Percentiles rank a stretch among this genome's conserved stretches.
Evolutionary conservation across 2,329 filamentous ascomycete genomes (phyloP).

Genomic region (Clarireedia homoeocarpa): DNA sequence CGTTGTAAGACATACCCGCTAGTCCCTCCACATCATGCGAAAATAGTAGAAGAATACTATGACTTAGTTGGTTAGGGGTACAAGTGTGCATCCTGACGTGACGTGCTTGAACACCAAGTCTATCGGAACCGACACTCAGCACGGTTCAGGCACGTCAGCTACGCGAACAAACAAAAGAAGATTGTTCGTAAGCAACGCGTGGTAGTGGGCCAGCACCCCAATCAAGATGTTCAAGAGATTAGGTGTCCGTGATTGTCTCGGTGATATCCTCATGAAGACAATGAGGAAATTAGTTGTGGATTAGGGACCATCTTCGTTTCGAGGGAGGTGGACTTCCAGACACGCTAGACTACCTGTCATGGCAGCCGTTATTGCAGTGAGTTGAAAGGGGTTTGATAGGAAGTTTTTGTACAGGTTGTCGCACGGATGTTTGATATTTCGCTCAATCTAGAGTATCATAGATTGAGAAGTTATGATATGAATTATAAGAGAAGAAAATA

Average conservation of each 20-base stretch:
- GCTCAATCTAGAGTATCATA: neutral
- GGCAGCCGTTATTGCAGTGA: neutral
- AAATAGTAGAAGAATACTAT: no score
- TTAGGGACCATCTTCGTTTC: neutral
- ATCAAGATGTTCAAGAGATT: neutral
- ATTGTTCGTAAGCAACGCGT: no score
- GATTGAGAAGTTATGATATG: neutral
- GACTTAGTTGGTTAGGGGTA: no score
- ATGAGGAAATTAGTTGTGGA: neutral
- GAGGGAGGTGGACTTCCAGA: neutral
- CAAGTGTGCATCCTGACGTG: no score
- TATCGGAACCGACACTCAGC: no score
- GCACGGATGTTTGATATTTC: neutral
- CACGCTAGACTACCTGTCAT: neutral
- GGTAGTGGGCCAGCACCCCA: no score
- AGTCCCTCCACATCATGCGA: no score
- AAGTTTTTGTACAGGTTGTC: neutral
- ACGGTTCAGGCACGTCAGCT: no score
- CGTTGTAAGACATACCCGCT: no score
- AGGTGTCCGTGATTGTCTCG: neutral
- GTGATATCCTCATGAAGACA: neutral
- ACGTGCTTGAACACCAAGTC: no score
- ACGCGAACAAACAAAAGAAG: no score
- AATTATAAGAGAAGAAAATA: neutral
- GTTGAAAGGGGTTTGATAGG: neutral